A percentile compares a stretch with the other conserved stretches of the same genome.
phyloP scores from a whole-genome alignment of 495 filamentous ascomycete genomes.

The Talaromyces thailandensis region DNA sequence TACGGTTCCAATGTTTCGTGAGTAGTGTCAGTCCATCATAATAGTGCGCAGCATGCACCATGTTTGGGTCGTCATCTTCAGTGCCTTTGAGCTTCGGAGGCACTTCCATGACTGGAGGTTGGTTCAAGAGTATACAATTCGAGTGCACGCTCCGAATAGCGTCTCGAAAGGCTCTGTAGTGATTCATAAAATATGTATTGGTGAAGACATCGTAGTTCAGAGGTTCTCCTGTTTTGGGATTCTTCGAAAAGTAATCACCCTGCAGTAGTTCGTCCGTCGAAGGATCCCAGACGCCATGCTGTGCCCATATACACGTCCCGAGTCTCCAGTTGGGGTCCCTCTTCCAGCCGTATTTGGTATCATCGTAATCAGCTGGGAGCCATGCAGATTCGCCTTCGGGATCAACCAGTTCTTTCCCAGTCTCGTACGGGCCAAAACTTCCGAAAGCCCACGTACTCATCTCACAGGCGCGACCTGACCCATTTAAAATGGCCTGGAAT shows the following conservation, averaged over 20 bases:
- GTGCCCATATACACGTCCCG: constrained; percentile 92
- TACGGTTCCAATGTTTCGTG: constrained; percentile 95
- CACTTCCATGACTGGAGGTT: constrained; percentile 85
- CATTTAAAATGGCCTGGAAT: constrained; percentile 87
- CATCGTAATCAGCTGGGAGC: constrained; percentile 73
- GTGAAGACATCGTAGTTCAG: constrained; percentile 80
- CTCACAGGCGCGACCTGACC: constrained; percentile 82
- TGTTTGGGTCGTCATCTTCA: constrained; percentile 74
- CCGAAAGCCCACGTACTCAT: constrained; percentile 91
- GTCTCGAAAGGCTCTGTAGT: constrained; percentile 68
- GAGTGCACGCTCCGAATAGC: constrained; percentile 68
- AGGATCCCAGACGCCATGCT: constrained; percentile 93
- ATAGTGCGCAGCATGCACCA: constrained; percentile 91
- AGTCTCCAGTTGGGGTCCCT: constrained; percentile 83
- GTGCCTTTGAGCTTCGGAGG: constrained; percentile 85
- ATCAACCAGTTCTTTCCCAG: constrained; percentile 73
- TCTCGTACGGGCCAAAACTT: constrained; percentile 82
- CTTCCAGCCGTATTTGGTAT: constrained; percentile 82
- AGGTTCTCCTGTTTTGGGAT: constrained; percentile 57
- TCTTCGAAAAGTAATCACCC: constrained; percentile 82
- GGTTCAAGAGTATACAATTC: constrained; percentile 78
- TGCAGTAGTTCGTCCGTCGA: constrained; percentile 63
- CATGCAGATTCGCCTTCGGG: constrained; percentile 79
- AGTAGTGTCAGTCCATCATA: constrained; percentile 95
- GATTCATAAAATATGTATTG: constrained; percentile 78